Evolutionary conservation across 306 rosid genomes (phyloP).

Genomic region (Rosa multiflora): DNA sequence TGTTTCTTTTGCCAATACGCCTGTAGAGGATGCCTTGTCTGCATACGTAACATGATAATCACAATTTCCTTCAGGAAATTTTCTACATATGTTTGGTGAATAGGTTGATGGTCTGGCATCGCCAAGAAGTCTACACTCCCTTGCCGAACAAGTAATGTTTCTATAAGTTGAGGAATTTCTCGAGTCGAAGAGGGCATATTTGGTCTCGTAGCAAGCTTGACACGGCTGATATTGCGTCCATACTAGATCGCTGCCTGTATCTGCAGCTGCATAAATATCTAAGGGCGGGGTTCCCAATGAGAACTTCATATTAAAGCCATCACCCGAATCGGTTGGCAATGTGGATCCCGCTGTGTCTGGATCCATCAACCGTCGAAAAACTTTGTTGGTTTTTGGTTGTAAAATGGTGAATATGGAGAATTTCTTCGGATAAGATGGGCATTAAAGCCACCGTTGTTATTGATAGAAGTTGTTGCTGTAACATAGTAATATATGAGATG

Average conservation of each 20-base stretch:
- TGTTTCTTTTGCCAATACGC: constrained; percentile 48
- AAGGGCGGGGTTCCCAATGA: constrained; percentile 59
- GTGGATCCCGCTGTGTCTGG: too few relatives aligned
- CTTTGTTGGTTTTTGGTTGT: too few relatives aligned
- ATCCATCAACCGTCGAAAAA: too few relatives aligned
- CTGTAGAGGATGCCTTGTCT: constrained; percentile 33
- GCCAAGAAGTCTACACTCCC: constrained; percentile 26
- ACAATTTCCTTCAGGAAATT: too few relatives aligned
- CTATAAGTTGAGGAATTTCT: constrained; percentile 37
- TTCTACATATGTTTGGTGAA: too few relatives aligned
- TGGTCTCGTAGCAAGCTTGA: constrained; percentile 37
- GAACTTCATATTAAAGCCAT: constrained; percentile 28
- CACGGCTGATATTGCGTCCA: constrained; percentile 65
- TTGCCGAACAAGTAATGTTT: constrained; percentile 40
- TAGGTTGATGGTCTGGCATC: background rate
- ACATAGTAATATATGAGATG: too few relatives aligned
- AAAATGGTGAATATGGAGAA: too few relatives aligned
- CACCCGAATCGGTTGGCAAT: too few relatives aligned
- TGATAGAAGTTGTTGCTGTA: too few relatives aligned
- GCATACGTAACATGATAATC: too few relatives aligned
- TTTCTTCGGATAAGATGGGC: too few relatives aligned
- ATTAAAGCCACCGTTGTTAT: too few relatives aligned
- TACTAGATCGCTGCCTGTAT: constrained; percentile 54
- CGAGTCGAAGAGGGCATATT: constrained; percentile 47
- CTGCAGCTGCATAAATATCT: constrained; percentile 48